Evolutionary conservation across 441 rosid genomes (phyloP), one percentile per base, ranked within the genome.

Genomic region (Macaranga tanarius): DNA sequence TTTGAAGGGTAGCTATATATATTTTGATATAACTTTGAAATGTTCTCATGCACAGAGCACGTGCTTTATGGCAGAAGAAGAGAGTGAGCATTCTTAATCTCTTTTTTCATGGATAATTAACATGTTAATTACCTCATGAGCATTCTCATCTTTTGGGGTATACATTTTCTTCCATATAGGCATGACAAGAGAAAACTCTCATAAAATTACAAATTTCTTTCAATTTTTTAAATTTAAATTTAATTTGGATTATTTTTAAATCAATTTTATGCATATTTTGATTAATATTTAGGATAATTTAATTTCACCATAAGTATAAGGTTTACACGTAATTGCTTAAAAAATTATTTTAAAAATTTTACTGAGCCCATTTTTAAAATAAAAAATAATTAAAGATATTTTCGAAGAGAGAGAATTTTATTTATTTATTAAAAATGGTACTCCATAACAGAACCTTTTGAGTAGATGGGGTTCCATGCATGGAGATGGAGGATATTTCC

Each of bases 391-490:
- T n/a, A 31, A 5, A 31, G 34, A 31, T 31, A 31, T 31, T 31
- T 31, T 31, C 5, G 34, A 2, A 31, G 34, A 1, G 34, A 31
- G 3, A 2, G 34, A 31, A 31, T 31, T 31, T 31, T 31, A 31
- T 31, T 31, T 31, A 31, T 31, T 31, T 31, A 31, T 31, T 31
- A 31, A 31, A 31, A 31, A 31, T 31, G 34, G 65, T 2, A 44
- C 58, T 28, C 38, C 47, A 26, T 44, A 52, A 62, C 25, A 52
- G 26, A 67, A 40, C 44, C 11, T 31, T 31, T 52, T 47, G 67
- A 59, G 44, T 4, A 56, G 62, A 75, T 70, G 76, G 74, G 74
- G 13, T 31, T 70, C 70, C 80, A 72, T 77, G 77, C 71, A 79
- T 23, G 34, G 74, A 52, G 4, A 79, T 23, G 34, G 74, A 52